Conservation (phyloP, 2,329 filamentous ascomycete genomes). For the Pezicula rhizophila region DNA sequence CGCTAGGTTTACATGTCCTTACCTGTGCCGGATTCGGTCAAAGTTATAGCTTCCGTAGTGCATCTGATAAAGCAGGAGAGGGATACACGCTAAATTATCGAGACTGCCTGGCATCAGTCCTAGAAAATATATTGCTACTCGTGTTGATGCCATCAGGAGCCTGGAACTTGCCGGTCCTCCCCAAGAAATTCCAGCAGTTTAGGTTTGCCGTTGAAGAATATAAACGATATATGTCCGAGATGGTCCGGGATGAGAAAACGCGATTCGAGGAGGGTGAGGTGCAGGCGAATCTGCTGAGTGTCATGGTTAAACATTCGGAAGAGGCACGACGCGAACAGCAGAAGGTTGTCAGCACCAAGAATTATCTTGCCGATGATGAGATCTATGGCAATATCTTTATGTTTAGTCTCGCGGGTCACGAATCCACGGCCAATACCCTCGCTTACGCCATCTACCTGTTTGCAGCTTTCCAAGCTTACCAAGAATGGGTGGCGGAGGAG, state of each 20-base stretch:
- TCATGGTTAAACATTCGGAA: too few species aligned
- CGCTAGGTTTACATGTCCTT: constrained; percentile 44
- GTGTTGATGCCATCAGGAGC: too few species aligned
- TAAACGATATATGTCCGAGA: too few species aligned
- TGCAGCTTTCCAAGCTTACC: constrained; percentile 12
- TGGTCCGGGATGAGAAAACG: too few species aligned
- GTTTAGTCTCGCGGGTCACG: constrained; percentile 26
- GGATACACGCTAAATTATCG: constrained; percentile 11
- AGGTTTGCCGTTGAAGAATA: too few species aligned
- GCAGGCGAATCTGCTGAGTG: too few species aligned
- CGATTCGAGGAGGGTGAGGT: too few species aligned
- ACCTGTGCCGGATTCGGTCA: constrained; percentile 42
- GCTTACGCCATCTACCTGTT: constrained; percentile 20
- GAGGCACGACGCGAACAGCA: too few species aligned
- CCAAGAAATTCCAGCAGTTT: too few species aligned
- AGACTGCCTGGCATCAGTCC: constrained; percentile 5
- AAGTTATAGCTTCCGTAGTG: constrained; percentile 9
- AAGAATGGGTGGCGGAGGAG: constrained; percentile 19
- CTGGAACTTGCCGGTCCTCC: too few species aligned
- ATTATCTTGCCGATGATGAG: constrained; percentile 19
- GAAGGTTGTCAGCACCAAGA: neutral
- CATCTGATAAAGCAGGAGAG: constrained; percentile 7
- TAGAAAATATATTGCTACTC: too few species aligned
- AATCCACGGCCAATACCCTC: constrained; percentile 25
- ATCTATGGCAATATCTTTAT: constrained; percentile 28